phyloP scores from a whole-genome alignment of 352 stramenopile species.

The Pythium periplocum region DNA sequence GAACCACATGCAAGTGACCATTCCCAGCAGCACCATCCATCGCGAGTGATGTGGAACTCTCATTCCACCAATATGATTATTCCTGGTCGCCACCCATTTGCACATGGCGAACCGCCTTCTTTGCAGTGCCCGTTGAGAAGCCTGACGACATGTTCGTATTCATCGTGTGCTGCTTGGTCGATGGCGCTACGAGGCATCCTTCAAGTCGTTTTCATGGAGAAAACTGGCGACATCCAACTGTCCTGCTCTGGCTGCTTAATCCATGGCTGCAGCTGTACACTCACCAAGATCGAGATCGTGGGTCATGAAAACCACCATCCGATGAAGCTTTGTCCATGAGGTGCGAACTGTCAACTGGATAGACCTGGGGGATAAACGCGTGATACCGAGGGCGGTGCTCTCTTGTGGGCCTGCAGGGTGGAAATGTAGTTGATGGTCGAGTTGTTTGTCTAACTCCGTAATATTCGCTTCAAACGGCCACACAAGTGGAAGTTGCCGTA shows the following conservation, averaged over 20 bases:
- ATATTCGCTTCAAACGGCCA: too few species aligned
- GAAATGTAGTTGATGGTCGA: too few species aligned
- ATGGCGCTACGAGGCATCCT: not conserved
- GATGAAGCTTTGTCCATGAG: too few species aligned
- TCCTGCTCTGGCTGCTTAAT: not conserved
- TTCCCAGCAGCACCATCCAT: constrained; percentile 1
- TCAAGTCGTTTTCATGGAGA: not conserved
- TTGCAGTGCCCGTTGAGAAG: not conserved
- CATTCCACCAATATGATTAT: not conserved
- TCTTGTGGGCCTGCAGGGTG: too few species aligned
- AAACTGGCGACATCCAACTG: not conserved
- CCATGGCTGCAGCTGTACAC: not conserved
- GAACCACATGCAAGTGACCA: not conserved
- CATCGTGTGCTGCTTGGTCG: not conserved
- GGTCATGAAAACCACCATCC: constrained; percentile 1
- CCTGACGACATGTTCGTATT: not conserved
- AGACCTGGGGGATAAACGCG: too few species aligned
- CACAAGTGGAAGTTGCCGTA: too few species aligned
- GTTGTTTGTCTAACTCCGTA: too few species aligned
- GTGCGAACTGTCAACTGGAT: too few species aligned
- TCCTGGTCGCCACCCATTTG: too few species aligned
- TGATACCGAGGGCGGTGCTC: too few species aligned
- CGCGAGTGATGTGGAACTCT: not conserved
- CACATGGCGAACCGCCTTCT: too few species aligned
- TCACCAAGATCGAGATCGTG: not conserved